Base-by-base conservation (phyloP, 116 monocot genomes). In the Zostera marina region DNA sequence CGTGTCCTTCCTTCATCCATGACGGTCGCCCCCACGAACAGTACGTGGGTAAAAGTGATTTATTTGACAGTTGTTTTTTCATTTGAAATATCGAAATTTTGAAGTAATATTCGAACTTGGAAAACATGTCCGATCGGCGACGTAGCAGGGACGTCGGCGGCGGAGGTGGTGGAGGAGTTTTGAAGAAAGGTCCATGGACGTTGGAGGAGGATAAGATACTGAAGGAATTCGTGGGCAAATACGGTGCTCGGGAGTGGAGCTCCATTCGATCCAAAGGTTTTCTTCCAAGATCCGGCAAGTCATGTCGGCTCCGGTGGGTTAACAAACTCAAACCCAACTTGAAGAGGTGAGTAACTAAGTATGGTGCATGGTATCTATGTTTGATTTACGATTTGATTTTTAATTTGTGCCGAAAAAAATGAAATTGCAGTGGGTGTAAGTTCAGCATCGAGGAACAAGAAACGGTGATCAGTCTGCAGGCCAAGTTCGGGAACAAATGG, bases 211-310 rank as follows among this genome's bases (percentile, higher is more conserved):
- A 94, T 41, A 77, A 76, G 15, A 58, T 88, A 1, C 60, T 94
- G 6, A 48, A 75, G 41, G 79, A 88, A 53, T 79, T 84, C 58
- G 94, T 94, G 14, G 19, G 61, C 14, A 74, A 22, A 19, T 58
- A 84, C 42, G 88, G 88, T 3, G 84, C 88, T 11, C 54, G 77
- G 1, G 84, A 88, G 39, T 93, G 93, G 93, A 93, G 84, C 81
- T 88, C 77, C 81, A 84, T 93, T 71, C 84, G 77, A 65, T 79
- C 88, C 77, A 79, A 88, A 56, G 84, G 88, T 47, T 66, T 84
- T 14, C 77, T 93, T 11, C 84, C 72, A 13, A 64, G 85, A 11
- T 78, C 81, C 25, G 90, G 90, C 62, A 90, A 90, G 69, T 81
- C 90, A 41, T 90, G 90, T 66, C 85, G 85, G 48, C 85, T 90